Evolutionary conservation across 805 yeast species (phyloP).

Genomic region (Sugiyamaella chiloensis): DNA sequence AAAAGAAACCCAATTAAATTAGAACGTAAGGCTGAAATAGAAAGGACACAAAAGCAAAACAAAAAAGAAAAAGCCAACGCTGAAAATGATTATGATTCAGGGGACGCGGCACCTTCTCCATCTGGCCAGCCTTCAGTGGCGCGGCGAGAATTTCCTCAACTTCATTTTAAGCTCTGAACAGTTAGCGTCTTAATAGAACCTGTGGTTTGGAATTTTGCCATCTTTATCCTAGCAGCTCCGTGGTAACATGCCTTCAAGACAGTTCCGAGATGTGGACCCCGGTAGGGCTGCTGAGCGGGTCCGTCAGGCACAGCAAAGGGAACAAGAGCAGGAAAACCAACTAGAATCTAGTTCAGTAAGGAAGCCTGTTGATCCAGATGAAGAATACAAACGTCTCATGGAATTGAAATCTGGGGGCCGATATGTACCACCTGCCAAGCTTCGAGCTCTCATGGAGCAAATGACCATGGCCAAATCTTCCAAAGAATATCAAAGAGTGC

Average conservation of each 20-base stretch:
- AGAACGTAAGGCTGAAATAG: too few relatives aligned
- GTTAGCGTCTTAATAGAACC: too few relatives aligned
- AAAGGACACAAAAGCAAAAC: too few relatives aligned
- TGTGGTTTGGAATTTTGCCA: too few relatives aligned
- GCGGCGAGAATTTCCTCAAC: too few relatives aligned
- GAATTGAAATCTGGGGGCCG: constrained; percentile 44
- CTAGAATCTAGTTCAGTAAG: constrained; percentile 2
- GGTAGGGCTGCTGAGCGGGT: constrained; percentile 27
- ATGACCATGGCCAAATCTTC: constrained; percentile 32
- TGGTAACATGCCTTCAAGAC: neutral
- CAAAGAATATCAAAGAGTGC: constrained; percentile 46
- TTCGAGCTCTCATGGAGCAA: constrained; percentile 42
- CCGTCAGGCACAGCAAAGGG: constrained; percentile 20
- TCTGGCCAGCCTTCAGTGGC: too few relatives aligned
- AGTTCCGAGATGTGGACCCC: constrained; percentile 24
- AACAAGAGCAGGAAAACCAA: constrained; percentile 14
- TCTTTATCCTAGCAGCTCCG: neutral
- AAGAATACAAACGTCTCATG: constrained; percentile 39
- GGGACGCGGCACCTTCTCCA: too few relatives aligned
- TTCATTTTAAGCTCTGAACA: too few relatives aligned
- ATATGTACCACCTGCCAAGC: constrained; percentile 54
- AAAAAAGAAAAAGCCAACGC: too few relatives aligned
- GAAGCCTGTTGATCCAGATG: constrained; percentile 34
- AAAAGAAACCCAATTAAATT: too few relatives aligned
- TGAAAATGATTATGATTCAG: too few relatives aligned